phyloP scores from a whole-genome alignment of 345 rosid species.

The Eucalyptus regnans region DNA sequence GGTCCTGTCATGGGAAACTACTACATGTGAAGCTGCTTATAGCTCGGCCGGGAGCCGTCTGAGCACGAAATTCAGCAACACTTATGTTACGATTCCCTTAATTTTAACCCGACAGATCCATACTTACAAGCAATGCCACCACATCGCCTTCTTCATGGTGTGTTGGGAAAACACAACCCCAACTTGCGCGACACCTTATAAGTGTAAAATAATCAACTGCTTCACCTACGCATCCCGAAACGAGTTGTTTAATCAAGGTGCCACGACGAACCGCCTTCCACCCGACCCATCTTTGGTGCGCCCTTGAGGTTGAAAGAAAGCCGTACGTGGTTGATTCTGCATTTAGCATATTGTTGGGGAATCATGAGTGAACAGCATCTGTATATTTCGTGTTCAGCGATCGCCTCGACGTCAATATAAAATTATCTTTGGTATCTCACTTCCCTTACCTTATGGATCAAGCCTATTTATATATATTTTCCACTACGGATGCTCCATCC shows the following conservation, averaged over 20 bases:
- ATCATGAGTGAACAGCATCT: slow-evolving; percentile 3
- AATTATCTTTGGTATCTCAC: not conserved
- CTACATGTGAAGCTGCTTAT: not conserved
- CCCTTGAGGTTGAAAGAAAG: not conserved
- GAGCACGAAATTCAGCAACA: slow-evolving; percentile 3
- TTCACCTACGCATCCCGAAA: not conserved
- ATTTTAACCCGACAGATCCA: slow-evolving; percentile 6
- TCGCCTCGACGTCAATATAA: not conserved
- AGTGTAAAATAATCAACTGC: not conserved
- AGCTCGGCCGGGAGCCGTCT: not conserved
- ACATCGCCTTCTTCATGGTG: not conserved
- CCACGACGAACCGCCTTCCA: not conserved
- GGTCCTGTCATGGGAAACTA: not conserved
- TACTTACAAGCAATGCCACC: slow-evolving; percentile 10
- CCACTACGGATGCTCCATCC: not conserved
- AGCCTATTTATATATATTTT: not conserved
- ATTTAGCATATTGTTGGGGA: not conserved
- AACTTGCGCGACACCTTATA: not conserved
- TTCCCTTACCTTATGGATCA: slow-evolving; percentile 3
- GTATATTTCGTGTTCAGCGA: not conserved
- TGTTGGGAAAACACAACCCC: not conserved
- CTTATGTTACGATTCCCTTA: not conserved
- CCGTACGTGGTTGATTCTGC: not conserved
- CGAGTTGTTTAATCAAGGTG: not conserved
- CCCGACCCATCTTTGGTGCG: not conserved